Conservation (phyloP, 2,329 filamentous ascomycete species). For the Fusarium caatingaense region DNA sequence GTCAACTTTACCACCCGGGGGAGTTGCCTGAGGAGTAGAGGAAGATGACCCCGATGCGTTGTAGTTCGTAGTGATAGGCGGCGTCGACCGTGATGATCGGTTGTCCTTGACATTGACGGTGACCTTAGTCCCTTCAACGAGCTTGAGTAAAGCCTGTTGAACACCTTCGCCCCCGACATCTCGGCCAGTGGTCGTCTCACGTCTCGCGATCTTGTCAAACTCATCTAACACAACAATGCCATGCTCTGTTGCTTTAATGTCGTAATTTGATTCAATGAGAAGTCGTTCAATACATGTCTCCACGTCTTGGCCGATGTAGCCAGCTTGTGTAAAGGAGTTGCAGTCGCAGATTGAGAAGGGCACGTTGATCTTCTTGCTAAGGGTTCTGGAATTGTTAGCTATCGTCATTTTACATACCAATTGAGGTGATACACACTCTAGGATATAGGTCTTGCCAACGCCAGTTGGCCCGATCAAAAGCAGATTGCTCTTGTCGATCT, state of each 20-base stretch:
- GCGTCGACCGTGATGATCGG: constrained; percentile 65
- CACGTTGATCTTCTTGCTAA: constrained; percentile 92
- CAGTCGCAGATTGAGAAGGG: constrained; percentile 97
- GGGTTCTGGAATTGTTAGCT: constrained; percentile 69
- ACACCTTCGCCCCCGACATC: constrained; percentile 97
- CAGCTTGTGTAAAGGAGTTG: constrained; percentile 94
- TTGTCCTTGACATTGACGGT: constrained; percentile 90
- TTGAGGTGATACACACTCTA: constrained; percentile 63
- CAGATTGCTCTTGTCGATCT: constrained; percentile 96
- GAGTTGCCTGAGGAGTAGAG: constrained; percentile 58
- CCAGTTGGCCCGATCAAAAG: constrained; percentile 91
- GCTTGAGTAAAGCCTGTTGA: constrained; percentile 93
- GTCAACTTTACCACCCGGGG: constrained; percentile 64
- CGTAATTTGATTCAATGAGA: constrained; percentile 89
- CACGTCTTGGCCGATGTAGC: constrained; percentile 98
- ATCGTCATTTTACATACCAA: neutral
- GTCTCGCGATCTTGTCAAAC: constrained; percentile 94
- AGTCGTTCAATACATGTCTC: constrained; percentile 93
- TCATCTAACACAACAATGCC: constrained; percentile 97
- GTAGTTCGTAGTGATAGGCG: constrained; percentile 66
- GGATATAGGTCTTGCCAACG: constrained; percentile 95
- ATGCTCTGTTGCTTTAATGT: constrained; percentile 83
- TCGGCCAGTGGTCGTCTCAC: constrained; percentile 87
- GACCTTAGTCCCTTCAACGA: constrained; percentile 94
- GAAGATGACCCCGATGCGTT: constrained; percentile 57